phyloP scores from a whole-genome alignment of 2,329 filamentous ascomycete genomes.

The Seiridium cupressi region DNA sequence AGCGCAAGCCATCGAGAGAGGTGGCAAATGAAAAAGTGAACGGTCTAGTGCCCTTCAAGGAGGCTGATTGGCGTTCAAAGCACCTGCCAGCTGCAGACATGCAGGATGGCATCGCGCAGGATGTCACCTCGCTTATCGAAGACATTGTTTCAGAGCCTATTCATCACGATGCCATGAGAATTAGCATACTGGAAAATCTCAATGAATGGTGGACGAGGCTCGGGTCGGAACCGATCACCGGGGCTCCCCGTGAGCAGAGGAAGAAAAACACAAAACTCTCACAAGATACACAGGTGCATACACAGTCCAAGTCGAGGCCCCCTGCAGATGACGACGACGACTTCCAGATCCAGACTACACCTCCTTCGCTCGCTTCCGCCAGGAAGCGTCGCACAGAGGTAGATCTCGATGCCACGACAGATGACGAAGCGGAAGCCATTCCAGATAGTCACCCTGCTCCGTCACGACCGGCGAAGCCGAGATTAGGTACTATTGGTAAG shows the following conservation, averaged over 20 bases:
- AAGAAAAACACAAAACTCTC: constrained; percentile 11
- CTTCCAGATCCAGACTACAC: constrained; percentile 51
- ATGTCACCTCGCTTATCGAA: constrained; percentile 33
- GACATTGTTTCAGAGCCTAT: constrained; percentile 38
- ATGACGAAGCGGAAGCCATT: constrained; percentile 17
- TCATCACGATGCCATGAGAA: constrained; percentile 9
- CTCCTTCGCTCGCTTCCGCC: constrained; percentile 34
- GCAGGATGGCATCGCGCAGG: constrained; percentile 20
- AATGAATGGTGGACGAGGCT: constrained; percentile 51
- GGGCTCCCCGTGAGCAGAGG: constrained; percentile 10
- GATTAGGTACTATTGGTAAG: constrained; percentile 19
- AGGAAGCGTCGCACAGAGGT: constrained; percentile 16
- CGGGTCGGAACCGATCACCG: constrained; percentile 20
- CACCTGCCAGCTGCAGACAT: constrained; percentile 19
- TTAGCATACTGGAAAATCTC: constrained; percentile 28
- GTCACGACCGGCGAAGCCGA: constrained; percentile 11
- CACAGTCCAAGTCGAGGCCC: constrained; percentile 11
- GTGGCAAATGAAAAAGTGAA: constrained; percentile 47
- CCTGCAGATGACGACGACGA: constrained; percentile 40
- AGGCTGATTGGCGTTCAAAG: constrained; percentile 34
- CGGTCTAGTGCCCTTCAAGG: constrained; percentile 49
- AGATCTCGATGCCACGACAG: constrained; percentile 14
- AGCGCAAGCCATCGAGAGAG: constrained; percentile 42
- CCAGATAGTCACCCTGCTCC: constrained; percentile 16
- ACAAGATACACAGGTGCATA: constrained; percentile 11